These are phyloP conservation scores for Pseudocercospora fuligena DNA, from an alignment of 2,329 filamentous ascomycete genomes.

Conservation along the genomic window DNA sequence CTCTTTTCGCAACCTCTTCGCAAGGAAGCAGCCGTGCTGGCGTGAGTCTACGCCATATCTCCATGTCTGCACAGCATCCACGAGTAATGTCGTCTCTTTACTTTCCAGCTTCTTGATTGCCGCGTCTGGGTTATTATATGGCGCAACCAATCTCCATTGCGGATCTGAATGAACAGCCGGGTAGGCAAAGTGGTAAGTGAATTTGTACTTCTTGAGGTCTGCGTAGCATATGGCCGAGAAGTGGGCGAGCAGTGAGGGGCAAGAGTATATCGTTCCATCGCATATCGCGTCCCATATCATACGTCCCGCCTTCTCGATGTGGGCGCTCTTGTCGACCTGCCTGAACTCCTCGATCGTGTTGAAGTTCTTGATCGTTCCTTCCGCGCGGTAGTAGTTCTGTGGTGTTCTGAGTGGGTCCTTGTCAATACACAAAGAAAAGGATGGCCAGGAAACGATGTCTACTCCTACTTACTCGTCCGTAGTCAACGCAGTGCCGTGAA, in stretches of 20 bases:
- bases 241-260: constrained; percentile 86
- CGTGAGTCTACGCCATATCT: constrained; percentile 77
- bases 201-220: constrained; percentile 95
- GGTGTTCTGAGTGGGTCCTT: constrained; percentile 59
- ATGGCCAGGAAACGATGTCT: not conserved
- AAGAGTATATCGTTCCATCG: constrained; percentile 94
- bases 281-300: constrained; percentile 98
- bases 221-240: constrained; percentile 91
- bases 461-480: constrained; percentile 71
- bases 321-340: constrained; percentile 75
- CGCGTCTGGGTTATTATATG: constrained; percentile 38
- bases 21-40: constrained; percentile 96
- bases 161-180: constrained; percentile 90
- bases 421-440: not conserved
- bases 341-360: constrained; percentile 96
- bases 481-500: constrained; percentile 83
- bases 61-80: constrained; percentile 87
- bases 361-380: constrained; percentile 93
- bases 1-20: constrained; percentile 67
- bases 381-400: constrained; percentile 76
- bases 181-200: constrained; percentile 98
- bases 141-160: constrained; percentile 68
- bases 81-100: constrained; percentile 76
- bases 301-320: constrained; percentile 77
- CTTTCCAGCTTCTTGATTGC: constrained; percentile 61